Conservation (phyloP, 2,329 filamentous ascomycete genomes). For the Sporothrix dimorphospora region DNA sequence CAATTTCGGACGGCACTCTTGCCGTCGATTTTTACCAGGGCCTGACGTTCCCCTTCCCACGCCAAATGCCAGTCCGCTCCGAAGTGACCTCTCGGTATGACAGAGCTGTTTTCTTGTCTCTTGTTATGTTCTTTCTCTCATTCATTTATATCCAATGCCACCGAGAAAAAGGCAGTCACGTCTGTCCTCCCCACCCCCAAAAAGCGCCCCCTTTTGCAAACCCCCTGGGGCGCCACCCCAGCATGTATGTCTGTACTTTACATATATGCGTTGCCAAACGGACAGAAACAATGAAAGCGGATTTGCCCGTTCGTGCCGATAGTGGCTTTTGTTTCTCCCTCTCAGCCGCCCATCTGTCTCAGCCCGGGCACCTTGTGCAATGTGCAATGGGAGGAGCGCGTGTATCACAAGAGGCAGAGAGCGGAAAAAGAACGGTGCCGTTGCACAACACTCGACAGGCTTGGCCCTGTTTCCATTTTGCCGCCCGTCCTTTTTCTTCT, state of each 20-base stretch:
- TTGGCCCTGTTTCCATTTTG: not conserved
- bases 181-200: not conserved
- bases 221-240: not conserved
- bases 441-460: slow-evolving; percentile 5
- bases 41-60: not conserved
- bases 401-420: not conserved
- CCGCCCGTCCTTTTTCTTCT: not conserved
- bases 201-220: not conserved
- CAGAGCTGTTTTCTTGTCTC: not conserved
- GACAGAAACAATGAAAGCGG: slow-evolving; percentile 6
- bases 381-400: not conserved
- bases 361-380: slow-evolving; percentile 2
- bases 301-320: slow-evolving; percentile 3
- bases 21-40: not conserved
- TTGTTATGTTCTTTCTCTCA: not conserved
- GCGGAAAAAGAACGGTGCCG: not conserved
- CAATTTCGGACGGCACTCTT: slow-evolving; percentile 13
- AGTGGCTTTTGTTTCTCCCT: not conserved
- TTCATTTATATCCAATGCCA: not conserved
- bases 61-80: not conserved
- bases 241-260: not conserved
- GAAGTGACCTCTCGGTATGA: not conserved
- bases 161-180: slow-evolving; percentile 10
- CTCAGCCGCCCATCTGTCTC: slow-evolving; percentile 1
- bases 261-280: slow-evolving; percentile 12